Percentiles rank a stretch among this genome's conserved stretches.
Evolutionary conservation across 2,329 filamentous ascomycete species (phyloP).

Genomic region (Talaromyces sp.): DNA sequence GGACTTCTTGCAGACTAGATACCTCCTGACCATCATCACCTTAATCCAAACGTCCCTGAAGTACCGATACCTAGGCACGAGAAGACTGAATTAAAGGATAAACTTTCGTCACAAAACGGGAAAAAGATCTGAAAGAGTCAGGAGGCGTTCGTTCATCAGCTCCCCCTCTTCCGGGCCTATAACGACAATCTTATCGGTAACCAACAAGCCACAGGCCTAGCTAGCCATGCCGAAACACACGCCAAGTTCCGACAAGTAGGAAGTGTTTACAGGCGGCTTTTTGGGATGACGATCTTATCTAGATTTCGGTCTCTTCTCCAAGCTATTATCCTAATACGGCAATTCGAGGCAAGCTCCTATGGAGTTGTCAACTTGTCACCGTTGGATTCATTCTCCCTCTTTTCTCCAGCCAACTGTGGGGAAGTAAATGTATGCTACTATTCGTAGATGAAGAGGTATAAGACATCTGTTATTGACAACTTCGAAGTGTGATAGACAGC

Average conservation of each 20-base stretch:
- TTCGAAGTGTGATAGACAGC: neutral
- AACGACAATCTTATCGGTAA: neutral
- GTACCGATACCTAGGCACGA: neutral
- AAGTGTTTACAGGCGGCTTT: neutral
- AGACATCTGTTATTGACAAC: neutral
- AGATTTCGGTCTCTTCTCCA: neutral
- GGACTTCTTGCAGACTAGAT: neutral
- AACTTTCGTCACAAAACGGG: too few relatives aligned
- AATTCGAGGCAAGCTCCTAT: neutral
- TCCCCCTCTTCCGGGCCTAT: neutral
- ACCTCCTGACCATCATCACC: too few relatives aligned
- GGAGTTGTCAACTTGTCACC: neutral
- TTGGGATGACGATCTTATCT: neutral
- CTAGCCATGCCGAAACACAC: neutral
- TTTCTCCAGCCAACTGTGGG: neutral
- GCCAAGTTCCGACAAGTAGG: neutral
- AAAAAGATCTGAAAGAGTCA: neutral
- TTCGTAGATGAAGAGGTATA: neutral
- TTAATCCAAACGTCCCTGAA: neutral
- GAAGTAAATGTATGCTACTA: neutral
- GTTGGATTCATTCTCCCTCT: neutral
- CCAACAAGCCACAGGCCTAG: neutral
- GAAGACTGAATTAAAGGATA: neutral
- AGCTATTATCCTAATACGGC: neutral
- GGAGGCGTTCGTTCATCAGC: neutral